A percentile compares a stretch with the other conserved stretches of the same genome.
These are phyloP conservation scores for Pyrus hybrid DNA, from an alignment of 331 rosid species.

Conservation along the genomic window DNA sequence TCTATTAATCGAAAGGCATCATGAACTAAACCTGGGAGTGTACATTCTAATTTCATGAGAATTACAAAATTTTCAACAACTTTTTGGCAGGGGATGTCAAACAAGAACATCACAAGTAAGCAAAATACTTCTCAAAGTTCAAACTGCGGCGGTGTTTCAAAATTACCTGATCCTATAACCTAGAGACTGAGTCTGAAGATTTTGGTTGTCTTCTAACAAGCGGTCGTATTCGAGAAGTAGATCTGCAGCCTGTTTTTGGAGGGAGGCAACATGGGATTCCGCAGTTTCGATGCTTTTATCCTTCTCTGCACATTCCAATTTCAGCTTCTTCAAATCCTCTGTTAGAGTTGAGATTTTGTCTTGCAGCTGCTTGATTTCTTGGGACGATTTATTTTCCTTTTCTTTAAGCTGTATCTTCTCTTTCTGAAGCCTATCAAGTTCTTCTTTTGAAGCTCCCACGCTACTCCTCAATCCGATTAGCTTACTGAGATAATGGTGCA, in stretches of 20 bases:
- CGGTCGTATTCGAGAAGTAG: constrained; percentile 76
- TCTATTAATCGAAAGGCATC: too few species aligned
- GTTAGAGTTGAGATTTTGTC: constrained; percentile 34
- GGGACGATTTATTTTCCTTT: constrained; percentile 55
- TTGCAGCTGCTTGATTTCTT: constrained; percentile 49
- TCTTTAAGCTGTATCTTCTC: constrained; percentile 48
- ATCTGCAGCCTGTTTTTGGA: constrained; percentile 89
- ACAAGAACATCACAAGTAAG: constrained; percentile 8
- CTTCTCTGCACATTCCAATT: constrained; percentile 55
- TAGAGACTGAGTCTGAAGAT: constrained; percentile 61
- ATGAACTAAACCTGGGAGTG: background rate
- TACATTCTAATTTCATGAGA: background rate
- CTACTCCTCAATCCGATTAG: constrained; percentile 50
- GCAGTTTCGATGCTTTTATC: constrained; percentile 70
- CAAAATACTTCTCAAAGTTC: constrained; percentile 14
- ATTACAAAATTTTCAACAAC: constrained; percentile 1
- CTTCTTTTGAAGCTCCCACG: constrained; percentile 53
- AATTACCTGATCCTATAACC: constrained; percentile 31
- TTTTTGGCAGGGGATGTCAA: constrained; percentile 3
- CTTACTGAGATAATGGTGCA: constrained; percentile 66
- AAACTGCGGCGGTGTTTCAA: background rate
- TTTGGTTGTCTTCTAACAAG: constrained; percentile 89
- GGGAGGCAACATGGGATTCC: constrained; percentile 73
- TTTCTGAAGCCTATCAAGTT: constrained; percentile 53
- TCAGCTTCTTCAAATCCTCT: constrained; percentile 54